Percentiles rank a stretch among this genome's conserved stretches.
These are phyloP conservation scores for Inonotus hispidus DNA, from an alignment of 1,284 basidiomycete species.

Conservation along the genomic window DNA sequence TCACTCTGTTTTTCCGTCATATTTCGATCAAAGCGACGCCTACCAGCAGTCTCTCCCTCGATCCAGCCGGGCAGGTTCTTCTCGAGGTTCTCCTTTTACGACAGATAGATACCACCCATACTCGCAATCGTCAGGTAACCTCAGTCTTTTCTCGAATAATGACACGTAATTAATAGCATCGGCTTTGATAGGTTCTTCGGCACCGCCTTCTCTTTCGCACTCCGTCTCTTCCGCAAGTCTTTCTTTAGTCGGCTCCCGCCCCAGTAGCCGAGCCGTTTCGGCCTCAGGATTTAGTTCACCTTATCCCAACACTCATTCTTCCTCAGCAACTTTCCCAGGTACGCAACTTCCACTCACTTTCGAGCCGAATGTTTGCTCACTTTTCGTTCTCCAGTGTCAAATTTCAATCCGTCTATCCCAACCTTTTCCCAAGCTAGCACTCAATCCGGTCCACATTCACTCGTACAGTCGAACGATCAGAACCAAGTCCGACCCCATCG, in stretches of 20 bases:
- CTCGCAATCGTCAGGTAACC: neutral
- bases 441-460: neutral
- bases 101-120: constrained; percentile 9
- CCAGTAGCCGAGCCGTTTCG: constrained; percentile 11
- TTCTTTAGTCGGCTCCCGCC: constrained; percentile 6
- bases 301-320: neutral
- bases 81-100: neutral
- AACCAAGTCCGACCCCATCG: neutral
- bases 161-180: neutral
- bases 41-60: neutral
- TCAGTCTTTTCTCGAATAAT: neutral
- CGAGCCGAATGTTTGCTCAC: neutral
- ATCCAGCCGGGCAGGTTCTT: constrained; percentile 6
- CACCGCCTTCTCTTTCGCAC: constrained; percentile 11
- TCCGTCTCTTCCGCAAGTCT: constrained; percentile 2
- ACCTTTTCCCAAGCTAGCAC: neutral
- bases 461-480: neutral
- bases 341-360: neutral
- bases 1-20: neutral
- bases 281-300: constrained; percentile 3
- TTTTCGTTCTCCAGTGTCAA: neutral
- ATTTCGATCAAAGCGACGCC: neutral
- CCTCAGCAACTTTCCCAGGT: neutral
- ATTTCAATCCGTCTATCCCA: neutral
- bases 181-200: constrained; percentile 10